Percentiles rank a stretch among this genome's conserved stretches.
Conservation (phyloP, 2,329 filamentous ascomycete species). For the Colletotrichum sp. region DNA sequence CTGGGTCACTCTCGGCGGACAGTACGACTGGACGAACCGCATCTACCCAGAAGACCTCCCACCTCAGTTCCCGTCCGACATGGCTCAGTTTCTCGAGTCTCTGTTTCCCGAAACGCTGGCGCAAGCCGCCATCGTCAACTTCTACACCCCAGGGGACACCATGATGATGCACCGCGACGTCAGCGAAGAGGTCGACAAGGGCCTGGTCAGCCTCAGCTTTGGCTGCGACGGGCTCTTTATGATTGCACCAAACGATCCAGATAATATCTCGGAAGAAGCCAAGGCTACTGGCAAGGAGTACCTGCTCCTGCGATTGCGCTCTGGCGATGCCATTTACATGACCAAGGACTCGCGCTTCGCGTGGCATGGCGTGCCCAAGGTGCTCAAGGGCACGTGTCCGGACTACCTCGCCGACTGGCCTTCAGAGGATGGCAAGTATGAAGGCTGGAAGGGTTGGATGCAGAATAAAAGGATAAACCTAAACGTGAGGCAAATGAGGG, state of each 20-base stretch:
- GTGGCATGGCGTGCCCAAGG: constrained; percentile 94
- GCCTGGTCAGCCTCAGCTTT: constrained; percentile 84
- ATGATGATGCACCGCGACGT: constrained; percentile 94
- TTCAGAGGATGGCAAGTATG: constrained; percentile 56
- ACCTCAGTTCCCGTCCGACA: constrained; percentile 76
- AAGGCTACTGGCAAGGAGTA: constrained; percentile 46
- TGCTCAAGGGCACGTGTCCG: constrained; percentile 81
- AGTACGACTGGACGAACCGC: constrained; percentile 95
- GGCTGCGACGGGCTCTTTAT: constrained; percentile 93
- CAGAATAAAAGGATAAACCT: constrained; percentile 84
- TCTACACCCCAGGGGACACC: constrained; percentile 90
- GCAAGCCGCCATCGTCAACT: constrained; percentile 91
- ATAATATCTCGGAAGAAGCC: constrained; percentile 26
- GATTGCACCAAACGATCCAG: constrained; percentile 64
- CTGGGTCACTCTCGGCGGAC: constrained; percentile 93
- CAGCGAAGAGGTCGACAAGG: constrained; percentile 80
- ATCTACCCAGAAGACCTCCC: constrained; percentile 74
- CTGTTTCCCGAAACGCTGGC: constrained; percentile 80
- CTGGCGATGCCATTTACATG: constrained; percentile 94
- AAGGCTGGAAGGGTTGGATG: constrained; percentile 88
- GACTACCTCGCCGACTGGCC: constrained; percentile 79
- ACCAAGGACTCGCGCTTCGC: constrained; percentile 80
- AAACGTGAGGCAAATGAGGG: constrained; percentile 89
- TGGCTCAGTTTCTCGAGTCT: constrained; percentile 68
- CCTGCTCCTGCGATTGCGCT: constrained; percentile 72